Evolutionary conservation across 2,329 filamentous ascomycete genomes (phyloP), one percentile per base, ranked within the genome.

Genomic region (Aspergillus phoenicis): DNA sequence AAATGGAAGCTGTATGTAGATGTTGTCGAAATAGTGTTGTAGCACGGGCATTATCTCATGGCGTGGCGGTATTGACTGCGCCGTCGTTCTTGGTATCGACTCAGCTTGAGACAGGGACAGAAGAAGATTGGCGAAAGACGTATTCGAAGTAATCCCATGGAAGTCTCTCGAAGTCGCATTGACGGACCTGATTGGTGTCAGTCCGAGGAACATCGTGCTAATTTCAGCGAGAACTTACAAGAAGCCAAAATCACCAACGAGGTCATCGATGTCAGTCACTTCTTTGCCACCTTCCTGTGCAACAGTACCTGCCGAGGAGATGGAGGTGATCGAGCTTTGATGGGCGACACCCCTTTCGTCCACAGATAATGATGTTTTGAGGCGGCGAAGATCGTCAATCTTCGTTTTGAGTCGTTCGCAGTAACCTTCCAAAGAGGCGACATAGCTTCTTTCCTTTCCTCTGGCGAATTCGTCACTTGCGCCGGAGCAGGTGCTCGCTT

Each of bases 371-470:
- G 64, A 68, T 11, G 66, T 70, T 66, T 74, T 74, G 33, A 71
- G 75, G 43, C 65, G 66, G 6, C 70, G 75, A 22, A 77, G 68
- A 62, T 84, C 82, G 20, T 78, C 76, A 51, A 97, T 84, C 60
- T 88, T 88, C 72, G 87, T 89, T 76, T 97, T 91, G 8, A 98
- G 85, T 76, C 91, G 91, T 75, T 98, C 93, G 67, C 96, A 89
- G 60, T 91, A 89, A 15, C 93, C 87, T 75, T 98, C 94, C n/a
- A 99, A 84, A 0, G 94, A 96, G 7, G 94, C 92, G 48, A 98
- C 93, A 82, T 98, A 99, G 77, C 93, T 98, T 71, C 94, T 85
- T 74, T 98, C 95, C 77, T 98, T 98, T 63, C 95, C 95, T 64
- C 93, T 85, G 0, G 94, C 93, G 77, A 97, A 98, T 75, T 97